Conservation (phyloP, 495 filamentous ascomycete species). For the Aspergillus nanangensis region DNA sequence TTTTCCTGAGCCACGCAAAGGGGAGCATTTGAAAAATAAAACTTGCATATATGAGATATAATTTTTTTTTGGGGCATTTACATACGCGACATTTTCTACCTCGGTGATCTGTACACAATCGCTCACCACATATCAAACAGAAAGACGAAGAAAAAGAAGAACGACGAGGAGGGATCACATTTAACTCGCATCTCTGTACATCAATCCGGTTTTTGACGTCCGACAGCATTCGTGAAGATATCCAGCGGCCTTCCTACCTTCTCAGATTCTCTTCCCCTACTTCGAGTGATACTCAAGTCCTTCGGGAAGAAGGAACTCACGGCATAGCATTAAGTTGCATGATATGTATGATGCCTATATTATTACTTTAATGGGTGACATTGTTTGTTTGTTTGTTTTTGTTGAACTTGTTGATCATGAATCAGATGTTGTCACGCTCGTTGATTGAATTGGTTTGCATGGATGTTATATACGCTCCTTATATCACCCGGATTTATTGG, state of each 20-base stretch:
- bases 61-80: neutral
- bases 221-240: neutral
- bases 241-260: too few species aligned
- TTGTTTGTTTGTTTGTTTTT: neutral
- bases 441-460: slow-evolving; percentile 1
- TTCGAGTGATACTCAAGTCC: too few species aligned
- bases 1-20: neutral
- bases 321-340: neutral
- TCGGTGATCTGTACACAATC: neutral
- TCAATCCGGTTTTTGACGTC: neutral
- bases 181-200: neutral
- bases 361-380: neutral
- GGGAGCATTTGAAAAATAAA: too few species aligned
- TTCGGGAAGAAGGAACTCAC: too few species aligned
- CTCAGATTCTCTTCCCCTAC: too few species aligned
- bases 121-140: neutral
- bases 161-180: neutral
- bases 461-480: neutral
- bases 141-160: neutral
- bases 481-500: neutral
- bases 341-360: neutral
- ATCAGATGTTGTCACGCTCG: slow-evolving; percentile 10
- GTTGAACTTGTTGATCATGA: slow-evolving; percentile 2
- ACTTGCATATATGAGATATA: neutral
- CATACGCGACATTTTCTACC: too few species aligned